These are phyloP conservation scores for Phytophthora pistaciae DNA, from an alignment of 352 stramenopile species.

Conservation along the genomic window DNA sequence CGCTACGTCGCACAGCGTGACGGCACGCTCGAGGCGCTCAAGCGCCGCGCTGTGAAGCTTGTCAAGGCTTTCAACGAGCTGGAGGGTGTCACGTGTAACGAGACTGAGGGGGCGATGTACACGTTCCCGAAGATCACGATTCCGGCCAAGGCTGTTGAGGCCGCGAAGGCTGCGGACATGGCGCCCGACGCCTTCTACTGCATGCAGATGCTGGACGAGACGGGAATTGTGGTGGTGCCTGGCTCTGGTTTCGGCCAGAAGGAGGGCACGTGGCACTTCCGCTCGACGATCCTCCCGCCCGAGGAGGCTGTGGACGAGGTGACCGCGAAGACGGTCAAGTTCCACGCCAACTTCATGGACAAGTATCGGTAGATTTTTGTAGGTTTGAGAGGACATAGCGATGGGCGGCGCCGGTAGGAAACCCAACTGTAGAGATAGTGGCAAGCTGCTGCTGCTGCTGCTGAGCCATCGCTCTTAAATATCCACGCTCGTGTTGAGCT, in stretches of 20 bases:
- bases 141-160: conserved; percentile 87
- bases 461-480: background rate
- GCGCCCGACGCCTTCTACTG: conserved; percentile 98
- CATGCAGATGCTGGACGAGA: conserved; percentile 95
- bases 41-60: conserved; percentile 94
- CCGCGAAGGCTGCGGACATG: conserved; percentile 74
- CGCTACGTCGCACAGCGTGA: conserved; percentile 93
- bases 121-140: conserved; percentile 97
- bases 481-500: background rate
- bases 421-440: background rate
- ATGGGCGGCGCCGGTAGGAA: background rate
- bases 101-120: conserved; percentile 98
- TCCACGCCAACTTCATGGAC: conserved; percentile 96
- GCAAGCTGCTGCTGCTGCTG: background rate
- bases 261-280: conserved; percentile 97
- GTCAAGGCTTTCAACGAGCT: conserved; percentile 95
- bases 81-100: conserved; percentile 97
- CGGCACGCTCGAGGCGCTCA: conserved; percentile 94
- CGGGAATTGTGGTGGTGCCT: conserved; percentile 98
- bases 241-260: conserved; percentile 98
- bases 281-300: conserved; percentile 98
- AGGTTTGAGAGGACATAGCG: background rate
- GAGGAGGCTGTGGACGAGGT: conserved; percentile 96
- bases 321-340: conserved; percentile 94
- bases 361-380: conserved; percentile 81